Evolutionary conservation across 495 filamentous ascomycete species (phyloP).

Genomic region (Wilcoxina mikolae): DNA sequence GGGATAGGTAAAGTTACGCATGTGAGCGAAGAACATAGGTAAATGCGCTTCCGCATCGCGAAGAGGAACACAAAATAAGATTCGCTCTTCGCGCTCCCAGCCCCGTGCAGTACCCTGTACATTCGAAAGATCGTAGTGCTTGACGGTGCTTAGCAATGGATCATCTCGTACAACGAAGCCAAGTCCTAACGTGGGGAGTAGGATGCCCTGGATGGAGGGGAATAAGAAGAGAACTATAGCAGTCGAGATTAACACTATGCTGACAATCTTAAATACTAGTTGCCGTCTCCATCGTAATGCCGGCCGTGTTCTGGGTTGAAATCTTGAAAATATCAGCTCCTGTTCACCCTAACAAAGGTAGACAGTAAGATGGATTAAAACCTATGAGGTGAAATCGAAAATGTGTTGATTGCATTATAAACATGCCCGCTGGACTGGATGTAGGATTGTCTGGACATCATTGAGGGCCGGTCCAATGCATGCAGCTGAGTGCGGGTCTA

Average conservation of each 20-base stretch:
- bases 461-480: constrained; percentile 12
- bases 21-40: constrained; percentile 94
- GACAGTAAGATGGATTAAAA: constrained; percentile 28
- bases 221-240: constrained; percentile 44
- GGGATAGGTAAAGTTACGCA: constrained; percentile 92
- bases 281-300: constrained; percentile 58
- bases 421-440: constrained; percentile 68
- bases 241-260: constrained; percentile 31
- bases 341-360: neutral
- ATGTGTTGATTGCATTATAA: constrained; percentile 47
- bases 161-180: constrained; percentile 59
- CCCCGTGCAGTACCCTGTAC: constrained; percentile 78
- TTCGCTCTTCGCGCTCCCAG: constrained; percentile 89
- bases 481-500: too few species aligned
- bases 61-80: constrained; percentile 87
- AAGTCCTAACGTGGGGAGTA: constrained; percentile 56
- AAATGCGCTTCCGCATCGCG: constrained; percentile 88
- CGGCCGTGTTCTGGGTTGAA: constrained; percentile 70
- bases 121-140: constrained; percentile 88
- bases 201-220: constrained; percentile 52
- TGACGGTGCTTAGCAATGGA: constrained; percentile 75
- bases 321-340: constrained; percentile 39
- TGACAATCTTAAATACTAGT: constrained; percentile 52
- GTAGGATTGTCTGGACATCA: constrained; percentile 32
- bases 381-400: constrained; percentile 84